Evolutionary conservation across 805 yeast species (phyloP).

Genomic region (Yamadazyma nakazawae): DNA sequence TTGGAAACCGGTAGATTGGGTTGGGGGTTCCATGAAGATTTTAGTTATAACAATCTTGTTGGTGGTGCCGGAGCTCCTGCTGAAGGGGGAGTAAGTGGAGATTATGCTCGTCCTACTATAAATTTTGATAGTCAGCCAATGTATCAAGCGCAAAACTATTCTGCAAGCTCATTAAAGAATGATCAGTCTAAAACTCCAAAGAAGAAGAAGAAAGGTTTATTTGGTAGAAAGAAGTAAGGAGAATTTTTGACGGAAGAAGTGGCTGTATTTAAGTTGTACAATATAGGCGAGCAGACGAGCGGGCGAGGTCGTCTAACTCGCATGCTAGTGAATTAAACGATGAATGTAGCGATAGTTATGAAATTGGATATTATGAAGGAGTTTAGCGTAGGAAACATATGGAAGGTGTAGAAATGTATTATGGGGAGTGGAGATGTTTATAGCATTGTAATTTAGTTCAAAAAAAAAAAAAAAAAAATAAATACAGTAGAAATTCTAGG

Average conservation of each 20-base stretch:
- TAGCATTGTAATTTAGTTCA: no score
- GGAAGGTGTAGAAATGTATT: no score
- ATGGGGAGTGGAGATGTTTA: no score
- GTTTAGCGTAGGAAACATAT: no score
- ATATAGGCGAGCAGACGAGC: slow-evolving; percentile 3
- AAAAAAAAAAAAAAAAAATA: no score
- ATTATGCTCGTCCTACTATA: slow-evolving; percentile 33
- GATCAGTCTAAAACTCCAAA: slow-evolving; percentile 19
- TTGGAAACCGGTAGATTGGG: slow-evolving; percentile 78
- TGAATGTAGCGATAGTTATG: not conserved
- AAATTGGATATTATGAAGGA: not conserved
- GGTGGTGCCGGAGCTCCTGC: slow-evolving; percentile 15
- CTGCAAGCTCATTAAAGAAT: slow-evolving; percentile 44
- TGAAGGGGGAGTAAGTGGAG: slow-evolving; percentile 19
- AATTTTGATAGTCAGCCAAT: slow-evolving; percentile 41
- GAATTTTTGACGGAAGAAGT: not conserved
- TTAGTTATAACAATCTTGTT: slow-evolving; percentile 48
- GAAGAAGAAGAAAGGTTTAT: slow-evolving; percentile 68
- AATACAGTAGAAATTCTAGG: no score
- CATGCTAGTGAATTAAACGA: not conserved
- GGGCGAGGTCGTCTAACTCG: slow-evolving; percentile 6
- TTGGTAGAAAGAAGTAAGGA: slow-evolving; percentile 55
- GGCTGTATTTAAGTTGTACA: not conserved
- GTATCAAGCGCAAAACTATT: slow-evolving; percentile 57
- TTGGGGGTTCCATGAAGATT: slow-evolving; percentile 82